phyloP scores from a whole-genome alignment of 805 yeast species.

The Zygoascus bituminiphila region DNA sequence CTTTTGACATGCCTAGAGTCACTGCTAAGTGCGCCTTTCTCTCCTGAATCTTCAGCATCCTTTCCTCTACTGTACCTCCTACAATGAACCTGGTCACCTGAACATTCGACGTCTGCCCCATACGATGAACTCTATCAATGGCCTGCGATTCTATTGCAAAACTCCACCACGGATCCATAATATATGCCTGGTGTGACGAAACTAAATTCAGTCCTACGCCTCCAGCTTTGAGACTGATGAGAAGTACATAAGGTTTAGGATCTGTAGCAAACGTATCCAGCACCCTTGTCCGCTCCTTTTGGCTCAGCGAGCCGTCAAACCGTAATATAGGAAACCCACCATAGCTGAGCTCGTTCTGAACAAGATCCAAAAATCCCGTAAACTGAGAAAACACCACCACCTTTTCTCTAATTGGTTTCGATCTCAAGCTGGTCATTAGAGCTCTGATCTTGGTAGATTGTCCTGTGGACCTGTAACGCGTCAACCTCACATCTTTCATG shows the following conservation, averaged over 20 bases:
- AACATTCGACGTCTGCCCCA: constrained; percentile 73
- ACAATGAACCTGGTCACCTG: constrained; percentile 73
- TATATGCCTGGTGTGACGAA: constrained; percentile 71
- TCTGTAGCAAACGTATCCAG: constrained; percentile 44
- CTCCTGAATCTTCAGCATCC: constrained; percentile 83
- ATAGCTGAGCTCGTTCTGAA: constrained; percentile 50
- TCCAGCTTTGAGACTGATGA: constrained; percentile 81
- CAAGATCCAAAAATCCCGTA: constrained; percentile 68
- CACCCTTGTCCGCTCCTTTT: constrained; percentile 56
- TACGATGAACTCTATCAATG: constrained; percentile 81
- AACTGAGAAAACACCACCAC: constrained; percentile 89
- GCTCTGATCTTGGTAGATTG: constrained; percentile 71
- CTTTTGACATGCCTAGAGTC: constrained; percentile 28
- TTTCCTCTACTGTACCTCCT: constrained; percentile 74
- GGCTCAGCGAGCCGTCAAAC: constrained; percentile 73
- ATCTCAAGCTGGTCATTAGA: constrained; percentile 48
- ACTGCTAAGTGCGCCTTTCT: constrained; percentile 42
- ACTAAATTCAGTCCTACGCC: constrained; percentile 90
- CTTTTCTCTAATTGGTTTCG: constrained; percentile 41
- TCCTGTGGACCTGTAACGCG: constrained; percentile 27
- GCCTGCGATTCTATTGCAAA: constrained; percentile 89
- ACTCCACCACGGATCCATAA: constrained; percentile 98
- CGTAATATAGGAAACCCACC: constrained; percentile 50
- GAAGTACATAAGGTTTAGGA: constrained; percentile 36
- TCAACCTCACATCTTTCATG: constrained; percentile 15